These are phyloP conservation scores for Pelargonium australe DNA, from an alignment of 441 rosid species.

Conservation along the genomic window DNA sequence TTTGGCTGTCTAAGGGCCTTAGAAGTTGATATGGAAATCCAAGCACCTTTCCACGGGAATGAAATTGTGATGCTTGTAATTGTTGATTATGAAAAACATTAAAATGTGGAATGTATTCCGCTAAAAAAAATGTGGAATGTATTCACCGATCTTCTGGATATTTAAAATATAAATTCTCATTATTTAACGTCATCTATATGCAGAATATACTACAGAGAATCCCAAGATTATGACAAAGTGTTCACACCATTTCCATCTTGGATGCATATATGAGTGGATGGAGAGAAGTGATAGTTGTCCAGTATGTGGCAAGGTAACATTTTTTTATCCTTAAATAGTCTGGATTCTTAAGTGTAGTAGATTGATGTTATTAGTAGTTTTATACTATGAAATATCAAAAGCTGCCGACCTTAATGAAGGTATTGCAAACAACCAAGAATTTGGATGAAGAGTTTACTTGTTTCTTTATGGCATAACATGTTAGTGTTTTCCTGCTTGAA, in stretches of 20 bases:
- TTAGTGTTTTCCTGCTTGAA: not conserved
- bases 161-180: constrained; percentile 1
- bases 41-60: too few species aligned
- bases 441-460: not conserved
- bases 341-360: not conserved
- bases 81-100: too few species aligned
- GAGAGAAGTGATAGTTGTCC: constrained; percentile 76
- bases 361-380: not conserved
- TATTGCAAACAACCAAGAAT: not conserved
- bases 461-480: not conserved
- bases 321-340: not conserved
- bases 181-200: constrained; percentile 9
- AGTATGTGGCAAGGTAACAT: constrained; percentile 70
- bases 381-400: not conserved
- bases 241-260: constrained; percentile 65
- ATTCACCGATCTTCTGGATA: not conserved
- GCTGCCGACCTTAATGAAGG: not conserved
- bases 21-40: not conserved
- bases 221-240: constrained; percentile 63
- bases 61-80: too few species aligned
- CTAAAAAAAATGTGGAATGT: not conserved
- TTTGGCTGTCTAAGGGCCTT: not conserved
- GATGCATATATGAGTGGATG: constrained; percentile 81
- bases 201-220: constrained; percentile 65
- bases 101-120: constrained; percentile 2